A percentile compares a stretch with the other conserved stretches of the same genome.
phyloP scores from a whole-genome alignment of 2,329 filamentous ascomycete genomes.

The Diaporthe eres region DNA sequence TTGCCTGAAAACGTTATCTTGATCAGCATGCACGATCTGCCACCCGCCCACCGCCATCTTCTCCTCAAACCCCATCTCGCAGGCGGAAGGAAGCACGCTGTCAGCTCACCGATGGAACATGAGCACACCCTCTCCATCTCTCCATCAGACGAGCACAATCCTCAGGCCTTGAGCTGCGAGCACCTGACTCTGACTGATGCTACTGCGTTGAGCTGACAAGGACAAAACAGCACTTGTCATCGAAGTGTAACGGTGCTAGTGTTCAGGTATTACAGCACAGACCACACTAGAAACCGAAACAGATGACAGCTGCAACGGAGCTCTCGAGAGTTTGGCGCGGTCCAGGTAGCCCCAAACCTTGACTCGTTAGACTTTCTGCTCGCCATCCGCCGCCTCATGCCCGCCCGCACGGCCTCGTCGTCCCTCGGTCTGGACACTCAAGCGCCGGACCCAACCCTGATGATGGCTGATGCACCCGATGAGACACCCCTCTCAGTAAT shows the following conservation, averaged over 20 bases:
- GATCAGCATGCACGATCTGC: slow-evolving; percentile 30
- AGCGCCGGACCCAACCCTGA: neutral
- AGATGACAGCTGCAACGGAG: slow-evolving; percentile 18
- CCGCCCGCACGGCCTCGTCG: slow-evolving; percentile 13
- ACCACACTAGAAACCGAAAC: slow-evolving; percentile 2
- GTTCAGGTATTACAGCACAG: neutral
- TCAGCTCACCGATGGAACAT: slow-evolving; percentile 22
- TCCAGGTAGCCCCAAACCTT: slow-evolving; percentile 14
- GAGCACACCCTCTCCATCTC: slow-evolving; percentile 12
- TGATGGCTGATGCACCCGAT: neutral
- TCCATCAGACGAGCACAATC: neutral
- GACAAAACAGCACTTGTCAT: too few relatives aligned
- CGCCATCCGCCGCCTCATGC: slow-evolving; percentile 1
- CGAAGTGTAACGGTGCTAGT: neutral
- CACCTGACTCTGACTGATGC: neutral
- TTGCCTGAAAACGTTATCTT: slow-evolving; percentile 8
- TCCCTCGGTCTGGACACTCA: neutral
- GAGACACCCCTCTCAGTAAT: neutral
- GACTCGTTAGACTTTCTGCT: slow-evolving; percentile 22
- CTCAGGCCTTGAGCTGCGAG: neutral
- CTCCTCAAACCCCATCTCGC: neutral
- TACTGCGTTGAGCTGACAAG: neutral
- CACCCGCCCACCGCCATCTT: neutral
- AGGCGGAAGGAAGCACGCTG: slow-evolving; percentile 14
- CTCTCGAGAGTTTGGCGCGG: neutral